A percentile compares a stretch with the other conserved stretches of the same genome.
Evolutionary conservation across 2,329 filamentous ascomycete species (phyloP).

Genomic region (Monilinia vaccinii-corymbosi): DNA sequence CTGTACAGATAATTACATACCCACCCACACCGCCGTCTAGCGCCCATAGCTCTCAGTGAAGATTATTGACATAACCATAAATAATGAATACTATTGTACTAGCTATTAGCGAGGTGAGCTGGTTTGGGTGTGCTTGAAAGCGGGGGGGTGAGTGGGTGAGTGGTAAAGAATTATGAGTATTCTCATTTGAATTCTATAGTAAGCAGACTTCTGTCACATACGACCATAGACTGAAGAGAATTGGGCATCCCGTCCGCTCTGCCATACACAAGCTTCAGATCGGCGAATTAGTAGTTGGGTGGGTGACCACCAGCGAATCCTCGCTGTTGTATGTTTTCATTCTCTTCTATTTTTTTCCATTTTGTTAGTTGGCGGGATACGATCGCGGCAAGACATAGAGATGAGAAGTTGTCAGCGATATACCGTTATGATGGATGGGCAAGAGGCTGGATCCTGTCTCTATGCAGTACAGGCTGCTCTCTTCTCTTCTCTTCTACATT

Average conservation of each 20-base stretch:
- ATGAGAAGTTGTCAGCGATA: background rate
- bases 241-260: conserved; percentile 5
- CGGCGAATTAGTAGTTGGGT: conserved; percentile 7
- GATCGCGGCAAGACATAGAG: background rate
- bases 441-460: too few species aligned
- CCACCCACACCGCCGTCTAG: too few species aligned
- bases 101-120: too few species aligned
- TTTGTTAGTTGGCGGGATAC: background rate
- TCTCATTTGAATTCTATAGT: accelerated
- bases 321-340: conserved; percentile 2
- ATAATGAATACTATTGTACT: too few species aligned
- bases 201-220: accelerated
- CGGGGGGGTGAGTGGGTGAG: too few species aligned
- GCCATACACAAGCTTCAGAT: conserved; percentile 6
- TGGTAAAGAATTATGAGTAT: too few species aligned
- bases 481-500: background rate
- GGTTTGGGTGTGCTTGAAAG: too few species aligned
- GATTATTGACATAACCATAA: too few species aligned
- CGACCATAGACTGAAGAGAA: conserved; percentile 1
- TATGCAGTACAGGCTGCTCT: background rate
- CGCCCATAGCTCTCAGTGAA: too few species aligned
- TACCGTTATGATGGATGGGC: too few species aligned
- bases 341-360: background rate
- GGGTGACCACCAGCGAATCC: conserved; percentile 9
- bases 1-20: too few species aligned